These are phyloP conservation scores for Ophiostoma tasmaniense DNA, from an alignment of 2,329 filamentous ascomycete species.

Conservation along the genomic window DNA sequence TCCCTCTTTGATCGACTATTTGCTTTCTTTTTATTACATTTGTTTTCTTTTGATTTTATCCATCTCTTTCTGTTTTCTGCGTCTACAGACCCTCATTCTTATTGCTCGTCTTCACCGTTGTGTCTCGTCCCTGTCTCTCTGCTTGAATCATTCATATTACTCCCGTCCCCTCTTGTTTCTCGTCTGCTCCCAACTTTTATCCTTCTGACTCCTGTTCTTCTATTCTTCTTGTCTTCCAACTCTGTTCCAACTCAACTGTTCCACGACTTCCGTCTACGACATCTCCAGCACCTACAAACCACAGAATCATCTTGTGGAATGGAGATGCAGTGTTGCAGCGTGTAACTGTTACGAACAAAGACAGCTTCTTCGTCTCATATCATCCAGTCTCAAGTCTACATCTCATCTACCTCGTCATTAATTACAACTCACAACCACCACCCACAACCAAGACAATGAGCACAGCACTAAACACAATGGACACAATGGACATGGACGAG, in stretches of 20 bases:
- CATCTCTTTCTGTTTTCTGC: not conserved
- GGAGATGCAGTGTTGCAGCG: slow-evolving; percentile 8
- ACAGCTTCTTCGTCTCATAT: slow-evolving; percentile 4
- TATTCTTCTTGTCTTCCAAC: not conserved
- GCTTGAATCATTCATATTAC: not conserved
- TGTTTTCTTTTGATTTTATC: not conserved
- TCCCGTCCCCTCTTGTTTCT: not conserved
- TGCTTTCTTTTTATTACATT: not conserved
- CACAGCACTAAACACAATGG: not conserved
- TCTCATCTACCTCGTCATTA: not conserved
- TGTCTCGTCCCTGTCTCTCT: slow-evolving; percentile 3
- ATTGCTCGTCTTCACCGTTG: not conserved
- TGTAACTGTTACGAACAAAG: slow-evolving; percentile 17
- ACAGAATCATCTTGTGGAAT: slow-evolving; percentile 1
- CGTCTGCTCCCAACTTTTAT: too few relatives aligned
- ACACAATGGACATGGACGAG: slow-evolving; percentile 23
- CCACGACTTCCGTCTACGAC: not conserved
- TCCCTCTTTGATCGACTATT: not conserved
- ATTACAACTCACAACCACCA: not conserved
- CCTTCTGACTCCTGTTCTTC: not conserved
- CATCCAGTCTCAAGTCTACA: not conserved
- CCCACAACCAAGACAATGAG: not conserved
- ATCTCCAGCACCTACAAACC: not conserved
- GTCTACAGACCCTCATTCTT: not conserved
- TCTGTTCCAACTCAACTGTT: not conserved